Evolutionary conservation across 441 rosid species (phyloP).

Genomic region (Gossypium lobatum): DNA sequence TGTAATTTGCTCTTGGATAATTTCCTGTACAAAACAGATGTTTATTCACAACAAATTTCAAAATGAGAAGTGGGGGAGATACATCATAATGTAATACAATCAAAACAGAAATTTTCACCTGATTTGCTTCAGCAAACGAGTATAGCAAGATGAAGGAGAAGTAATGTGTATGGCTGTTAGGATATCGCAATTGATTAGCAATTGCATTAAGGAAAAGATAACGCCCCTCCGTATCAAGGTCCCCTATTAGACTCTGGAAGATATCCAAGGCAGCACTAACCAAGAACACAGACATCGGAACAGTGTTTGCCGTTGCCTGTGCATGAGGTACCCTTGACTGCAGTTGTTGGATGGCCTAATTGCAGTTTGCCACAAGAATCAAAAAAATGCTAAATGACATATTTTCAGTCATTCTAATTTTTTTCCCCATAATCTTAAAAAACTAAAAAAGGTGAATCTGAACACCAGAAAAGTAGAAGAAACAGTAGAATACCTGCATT

Average conservation of each 20-base stretch:
- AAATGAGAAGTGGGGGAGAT: neutral
- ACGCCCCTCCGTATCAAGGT: slow-evolving; percentile 92
- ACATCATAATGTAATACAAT: neutral
- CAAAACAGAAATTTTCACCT: slow-evolving; percentile 37
- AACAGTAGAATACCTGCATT: slow-evolving; percentile 66
- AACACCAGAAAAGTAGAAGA: neutral
- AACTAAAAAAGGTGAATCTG: neutral
- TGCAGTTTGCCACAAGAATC: neutral
- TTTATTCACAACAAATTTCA: neutral
- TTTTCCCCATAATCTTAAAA: neutral
- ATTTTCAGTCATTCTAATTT: neutral
- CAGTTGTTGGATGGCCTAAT: slow-evolving; percentile 72
- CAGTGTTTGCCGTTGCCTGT: slow-evolving; percentile 46
- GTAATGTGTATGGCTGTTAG: slow-evolving; percentile 94
- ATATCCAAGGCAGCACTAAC: slow-evolving; percentile 77
- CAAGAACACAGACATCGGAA: slow-evolving; percentile 34
- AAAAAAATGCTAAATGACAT: neutral
- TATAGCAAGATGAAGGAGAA: slow-evolving; percentile 87
- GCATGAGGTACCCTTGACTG: slow-evolving; percentile 72
- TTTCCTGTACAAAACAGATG: slow-evolving; percentile 47
- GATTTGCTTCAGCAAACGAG: slow-evolving; percentile 74
- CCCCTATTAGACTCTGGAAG: slow-evolving; percentile 55
- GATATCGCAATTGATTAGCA: slow-evolving; percentile 95
- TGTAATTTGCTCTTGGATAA: slow-evolving; percentile 97
- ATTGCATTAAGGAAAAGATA: slow-evolving; percentile 89